Base-by-base conservation (phyloP, 805 yeast species). In the Lipomyces anomalus region DNA sequence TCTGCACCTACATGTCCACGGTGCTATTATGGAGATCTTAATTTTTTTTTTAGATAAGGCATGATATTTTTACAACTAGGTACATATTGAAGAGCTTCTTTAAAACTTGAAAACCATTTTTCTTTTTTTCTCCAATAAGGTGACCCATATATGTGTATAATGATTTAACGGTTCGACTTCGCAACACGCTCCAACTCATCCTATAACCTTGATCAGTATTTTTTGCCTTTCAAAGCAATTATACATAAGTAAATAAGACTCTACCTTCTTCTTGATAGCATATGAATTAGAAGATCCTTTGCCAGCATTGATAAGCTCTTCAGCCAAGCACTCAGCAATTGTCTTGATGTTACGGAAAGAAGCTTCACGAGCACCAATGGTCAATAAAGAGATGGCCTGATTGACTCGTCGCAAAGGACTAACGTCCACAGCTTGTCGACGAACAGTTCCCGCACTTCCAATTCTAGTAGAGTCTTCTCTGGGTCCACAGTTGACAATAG, bases 121-220 rank as follows among this genome's bases (percentile, higher is more conserved):
- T 33, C 9, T n/a, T 6, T 11, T 16, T 9, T 17, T n/a, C 36
- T 7, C 7, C 20, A 16, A 33, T n/a, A 17, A 9, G 30, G 9
- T 9, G 13, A 26, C 30, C 30, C 30, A 26, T 13, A 36, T 11
- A 7, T 22, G 17, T 36, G 13, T 30, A 9, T 13, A 26, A 13
- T 26, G 13, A 13, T 63, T 84, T 92, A 92, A 88, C 99, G 98
- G 95, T 92, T 92, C 74, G 98, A 90, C 80, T 92, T 92, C 73
- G 99, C 99, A 76, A 92, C 99, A 85, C 99, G 95, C 84, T 92
- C 99, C 75, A 92, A 85, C 83, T 92, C 99, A 76, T 92, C 99
- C 53, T 49, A 32, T 21, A 30, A 17, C 16, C 23, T 5, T 6
- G 16, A 11, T 13, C 17, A n/a, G 23, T 39, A n/a, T 24, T 34